phyloP scores from a whole-genome alignment of 2,329 filamentous ascomycete genomes.

The Tolypocladium inflatum region DNA sequence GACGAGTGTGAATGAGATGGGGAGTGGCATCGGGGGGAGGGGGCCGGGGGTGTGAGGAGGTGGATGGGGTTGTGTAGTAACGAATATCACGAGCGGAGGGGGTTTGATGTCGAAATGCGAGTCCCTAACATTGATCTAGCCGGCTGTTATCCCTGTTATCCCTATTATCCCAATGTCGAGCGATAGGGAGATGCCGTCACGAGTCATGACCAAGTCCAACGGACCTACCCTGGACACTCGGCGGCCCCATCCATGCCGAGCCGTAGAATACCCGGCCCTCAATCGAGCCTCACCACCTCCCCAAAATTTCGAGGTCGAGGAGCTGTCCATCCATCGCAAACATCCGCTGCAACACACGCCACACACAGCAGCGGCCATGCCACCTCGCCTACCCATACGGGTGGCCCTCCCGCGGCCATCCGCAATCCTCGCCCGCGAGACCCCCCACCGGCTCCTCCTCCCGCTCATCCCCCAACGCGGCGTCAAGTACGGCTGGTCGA shows the following conservation, averaged over 20 bases:
- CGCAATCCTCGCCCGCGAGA: constrained; percentile 13
- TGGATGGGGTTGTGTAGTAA: background rate
- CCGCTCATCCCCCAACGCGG: constrained; percentile 36
- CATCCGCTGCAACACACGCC: constrained; percentile 4
- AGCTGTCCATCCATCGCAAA: background rate
- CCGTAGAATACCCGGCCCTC: constrained; percentile 8
- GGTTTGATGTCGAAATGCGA: background rate
- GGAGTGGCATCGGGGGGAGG: constrained; percentile 40
- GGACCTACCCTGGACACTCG: constrained; percentile 1
- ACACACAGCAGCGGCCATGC: constrained; percentile 25
- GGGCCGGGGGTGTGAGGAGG: constrained; percentile 17
- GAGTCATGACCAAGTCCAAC: background rate
- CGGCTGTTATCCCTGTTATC: no score
- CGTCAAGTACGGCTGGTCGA: constrained; percentile 54
- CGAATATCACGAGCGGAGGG: background rate
- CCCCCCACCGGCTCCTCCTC: constrained; percentile 30
- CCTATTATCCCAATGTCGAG: background rate
- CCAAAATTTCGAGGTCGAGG: constrained; percentile 8
- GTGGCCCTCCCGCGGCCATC: constrained; percentile 31
- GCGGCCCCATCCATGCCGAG: background rate
- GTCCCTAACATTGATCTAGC: background rate
- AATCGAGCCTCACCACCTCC: constrained; percentile 1
- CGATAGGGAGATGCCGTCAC: background rate
- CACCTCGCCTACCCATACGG: constrained; percentile 33
- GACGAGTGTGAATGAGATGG: constrained; percentile 43